phyloP scores from a whole-genome alignment of 352 stramenopile species.

The Phytophthora europaea region DNA sequence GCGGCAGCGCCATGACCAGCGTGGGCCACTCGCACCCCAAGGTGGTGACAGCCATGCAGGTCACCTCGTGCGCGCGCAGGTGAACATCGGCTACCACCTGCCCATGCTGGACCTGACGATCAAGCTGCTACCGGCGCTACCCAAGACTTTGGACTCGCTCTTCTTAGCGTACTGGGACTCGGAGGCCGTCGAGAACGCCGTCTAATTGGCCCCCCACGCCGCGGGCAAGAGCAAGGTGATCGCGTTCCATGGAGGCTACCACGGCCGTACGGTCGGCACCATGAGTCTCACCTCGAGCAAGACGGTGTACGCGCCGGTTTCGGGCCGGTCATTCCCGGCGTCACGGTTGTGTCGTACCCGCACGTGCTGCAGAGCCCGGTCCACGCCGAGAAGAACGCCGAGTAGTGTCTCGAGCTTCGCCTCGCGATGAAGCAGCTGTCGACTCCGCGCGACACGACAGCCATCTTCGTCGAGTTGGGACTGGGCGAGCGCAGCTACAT shows the following conservation, averaged over 20 bases:
- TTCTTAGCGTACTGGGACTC: conserved; percentile 93
- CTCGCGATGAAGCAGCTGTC: conserved; percentile 93
- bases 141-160: conserved; percentile 88
- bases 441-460: conserved; percentile 86
- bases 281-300: conserved; percentile 95
- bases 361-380: conserved; percentile 89
- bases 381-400: conserved; percentile 70
- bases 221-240: conserved; percentile 93
- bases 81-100: conserved; percentile 95
- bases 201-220: conserved; percentile 93
- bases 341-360: conserved; percentile 90
- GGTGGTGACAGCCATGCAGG: conserved; percentile 91
- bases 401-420: conserved; percentile 86
- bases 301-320: conserved; percentile 91
- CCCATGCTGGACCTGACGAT: conserved; percentile 93
- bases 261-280: conserved; percentile 92
- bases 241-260: conserved; percentile 94
- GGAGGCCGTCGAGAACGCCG: conserved; percentile 94
- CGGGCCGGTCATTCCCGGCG: conserved; percentile 84
- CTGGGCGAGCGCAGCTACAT: conserved; percentile 94
- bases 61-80: conserved; percentile 91
- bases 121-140: conserved; percentile 78
- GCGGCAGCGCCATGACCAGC: conserved; percentile 94
- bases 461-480: conserved; percentile 93
- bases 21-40: conserved; percentile 94